Evolutionary conservation across 1,284 basidiomycete genomes (phyloP).

Genomic region (Ganoderma boninense): DNA sequence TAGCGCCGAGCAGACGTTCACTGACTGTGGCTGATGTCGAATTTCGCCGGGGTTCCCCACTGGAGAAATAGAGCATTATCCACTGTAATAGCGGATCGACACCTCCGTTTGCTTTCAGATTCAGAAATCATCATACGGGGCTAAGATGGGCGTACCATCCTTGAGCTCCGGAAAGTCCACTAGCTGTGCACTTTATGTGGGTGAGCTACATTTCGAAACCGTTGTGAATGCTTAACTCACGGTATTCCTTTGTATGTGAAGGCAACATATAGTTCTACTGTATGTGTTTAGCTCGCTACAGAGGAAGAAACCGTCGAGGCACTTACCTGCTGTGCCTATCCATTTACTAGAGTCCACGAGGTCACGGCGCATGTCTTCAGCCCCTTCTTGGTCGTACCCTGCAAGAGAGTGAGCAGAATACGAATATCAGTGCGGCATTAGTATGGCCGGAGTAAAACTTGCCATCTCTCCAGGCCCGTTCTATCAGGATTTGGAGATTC

Average conservation of each 20-base stretch:
- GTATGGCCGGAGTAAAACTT: not conserved
- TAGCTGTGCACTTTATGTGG: slow-evolving; percentile 57
- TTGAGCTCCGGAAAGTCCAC: slow-evolving; percentile 64
- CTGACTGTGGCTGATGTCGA: slow-evolving; percentile 47
- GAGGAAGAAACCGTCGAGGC: not conserved
- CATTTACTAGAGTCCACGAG: slow-evolving; percentile 75
- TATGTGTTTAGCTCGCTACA: slow-evolving; percentile 20
- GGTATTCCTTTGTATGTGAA: slow-evolving; percentile 81
- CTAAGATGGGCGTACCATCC: slow-evolving; percentile 44
- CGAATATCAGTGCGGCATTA: not conserved
- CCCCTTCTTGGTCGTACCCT: slow-evolving; percentile 83
- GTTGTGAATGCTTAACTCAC: slow-evolving; percentile 50
- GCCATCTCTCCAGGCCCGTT: slow-evolving; percentile 82
- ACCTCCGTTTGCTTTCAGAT: slow-evolving; percentile 40
- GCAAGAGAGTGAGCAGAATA: slow-evolving; percentile 10
- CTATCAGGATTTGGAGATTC: slow-evolving; percentile 80
- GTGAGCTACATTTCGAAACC: not conserved
- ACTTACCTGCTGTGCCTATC: slow-evolving; percentile 81
- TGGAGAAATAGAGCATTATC: slow-evolving; percentile 74
- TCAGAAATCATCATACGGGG: not conserved
- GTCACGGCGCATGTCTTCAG: slow-evolving; percentile 60
- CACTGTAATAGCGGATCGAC: slow-evolving; percentile 57
- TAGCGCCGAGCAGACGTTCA: slow-evolving; percentile 54
- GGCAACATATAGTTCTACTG: slow-evolving; percentile 69
- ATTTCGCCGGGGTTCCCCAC: slow-evolving; percentile 37